Conservation (phyloP, 2,329 filamentous ascomycete species). For the Aureobasidium mangrovei region DNA sequence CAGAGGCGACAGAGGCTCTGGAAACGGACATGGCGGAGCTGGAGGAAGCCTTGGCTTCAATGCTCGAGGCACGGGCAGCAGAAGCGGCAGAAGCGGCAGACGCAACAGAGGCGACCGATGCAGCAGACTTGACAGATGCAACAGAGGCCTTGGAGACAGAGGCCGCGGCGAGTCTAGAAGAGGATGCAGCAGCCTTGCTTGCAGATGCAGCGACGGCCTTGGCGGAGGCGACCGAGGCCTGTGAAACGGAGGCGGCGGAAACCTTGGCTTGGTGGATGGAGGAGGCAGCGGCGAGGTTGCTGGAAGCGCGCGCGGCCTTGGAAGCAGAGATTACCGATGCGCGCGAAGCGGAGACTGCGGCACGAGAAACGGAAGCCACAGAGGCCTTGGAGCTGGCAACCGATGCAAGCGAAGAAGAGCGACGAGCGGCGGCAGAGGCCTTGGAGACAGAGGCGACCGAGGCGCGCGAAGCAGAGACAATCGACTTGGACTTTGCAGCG, state of each 20-base stretch:
- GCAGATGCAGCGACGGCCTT: constrained; percentile 2
- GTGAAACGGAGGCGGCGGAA: constrained; percentile 2
- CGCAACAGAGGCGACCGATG: background rate
- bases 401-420: background rate
- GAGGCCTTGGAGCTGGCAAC: background rate
- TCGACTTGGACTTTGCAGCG: background rate
- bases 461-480: background rate
- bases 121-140: constrained; percentile 4
- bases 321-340: constrained; percentile 4
- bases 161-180: constrained; percentile 3
- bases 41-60: background rate
- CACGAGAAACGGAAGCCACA: background rate
- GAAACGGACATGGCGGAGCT: background rate
- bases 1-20: background rate
- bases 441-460: background rate
- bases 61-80: background rate
- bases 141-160: constrained; percentile 12
- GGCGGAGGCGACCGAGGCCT: constrained; percentile 9
- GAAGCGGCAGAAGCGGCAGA: background rate
- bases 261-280: background rate
- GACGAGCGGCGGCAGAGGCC: background rate
- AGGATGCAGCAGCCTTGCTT: background rate
- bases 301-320: constrained; percentile 8
- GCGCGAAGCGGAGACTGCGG: background rate
- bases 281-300: constrained; percentile 4